Conservation (phyloP, 495 filamentous ascomycete species). For the Penicillium robsamsonii region DNA sequence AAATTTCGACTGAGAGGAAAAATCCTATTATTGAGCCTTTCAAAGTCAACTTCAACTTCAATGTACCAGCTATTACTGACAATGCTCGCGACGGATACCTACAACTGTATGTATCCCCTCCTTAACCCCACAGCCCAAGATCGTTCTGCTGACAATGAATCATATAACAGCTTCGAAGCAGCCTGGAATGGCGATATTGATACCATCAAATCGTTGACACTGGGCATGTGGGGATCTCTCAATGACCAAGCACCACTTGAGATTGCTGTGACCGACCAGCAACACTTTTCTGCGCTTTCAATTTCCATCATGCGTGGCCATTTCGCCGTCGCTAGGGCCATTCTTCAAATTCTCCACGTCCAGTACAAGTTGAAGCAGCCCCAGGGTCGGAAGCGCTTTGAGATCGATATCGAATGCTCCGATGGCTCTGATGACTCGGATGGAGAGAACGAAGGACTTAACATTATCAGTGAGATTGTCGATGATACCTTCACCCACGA, state of each 20-base stretch:
- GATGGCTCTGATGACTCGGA: slow-evolving; percentile 27
- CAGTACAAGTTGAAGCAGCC: slow-evolving; percentile 57
- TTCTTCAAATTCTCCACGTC: slow-evolving; percentile 62
- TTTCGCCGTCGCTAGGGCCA: slow-evolving; percentile 54
- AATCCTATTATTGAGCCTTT: slow-evolving; percentile 32
- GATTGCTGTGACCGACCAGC: slow-evolving; percentile 54
- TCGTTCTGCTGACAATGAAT: slow-evolving; percentile 12
- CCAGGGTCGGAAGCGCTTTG: slow-evolving; percentile 45
- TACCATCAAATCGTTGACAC: slow-evolving; percentile 49
- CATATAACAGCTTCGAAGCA: slow-evolving; percentile 57
- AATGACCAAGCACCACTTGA: slow-evolving; percentile 53
- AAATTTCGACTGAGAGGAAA: background rate
- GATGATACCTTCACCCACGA: slow-evolving; percentile 67
- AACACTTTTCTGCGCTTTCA: slow-evolving; percentile 54
- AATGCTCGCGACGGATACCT: slow-evolving; percentile 55
- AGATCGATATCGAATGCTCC: slow-evolving; percentile 38
- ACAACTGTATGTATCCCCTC: slow-evolving; percentile 36
- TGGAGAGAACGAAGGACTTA: slow-evolving; percentile 33
- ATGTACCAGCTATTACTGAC: slow-evolving; percentile 49
- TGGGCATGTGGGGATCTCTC: slow-evolving; percentile 39
- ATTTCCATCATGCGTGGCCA: slow-evolving; percentile 65
- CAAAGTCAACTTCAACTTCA: slow-evolving; percentile 49
- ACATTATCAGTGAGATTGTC: slow-evolving; percentile 47
- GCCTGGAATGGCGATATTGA: slow-evolving; percentile 64
- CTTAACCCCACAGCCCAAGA: slow-evolving; percentile 1